Base-by-base conservation (phyloP, 192 early-diverging fungal species). In the Funneliformis mosseae region DNA sequence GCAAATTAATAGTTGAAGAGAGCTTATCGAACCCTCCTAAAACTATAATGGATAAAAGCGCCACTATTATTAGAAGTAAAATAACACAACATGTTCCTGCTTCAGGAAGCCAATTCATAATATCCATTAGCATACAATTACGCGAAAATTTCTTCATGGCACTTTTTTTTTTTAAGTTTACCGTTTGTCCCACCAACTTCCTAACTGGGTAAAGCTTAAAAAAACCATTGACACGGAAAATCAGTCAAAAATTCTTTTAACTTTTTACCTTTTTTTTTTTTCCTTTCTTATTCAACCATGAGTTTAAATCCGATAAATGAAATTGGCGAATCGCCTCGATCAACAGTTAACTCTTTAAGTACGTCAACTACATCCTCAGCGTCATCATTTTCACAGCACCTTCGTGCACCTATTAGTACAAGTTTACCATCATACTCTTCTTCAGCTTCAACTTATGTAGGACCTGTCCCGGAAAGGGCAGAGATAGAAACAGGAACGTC, bases 331-430 rank as follows among this genome's bases (percentile, higher is more conserved):
- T 78, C 77, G 21, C 66, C 66, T 4, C 50, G 59, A 38, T 78
- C 77, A 64, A 48, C 73, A 55, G 10, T 48, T 50, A 74, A 74
- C 55, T 74, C 73, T 55, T 38, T 74, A 50, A 78, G 77, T 42
- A 78, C 77, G 12, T 78, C 77, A 21, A 67, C 77, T 21, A 78
- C 50, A 16, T 78, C 77, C 1, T 78, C 77, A n/a, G 46, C 62
- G 16, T 27, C 77, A 12, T 78, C 77, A 25, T 41, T 77, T 9
- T 76, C 74, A 12, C 39, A 67, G 5, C 42, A 27, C 18, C 42
- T 23, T 38, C 77, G 67, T 38, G 33, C 77, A 39, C 55, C 77
- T 46, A 46, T 78, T 33, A 78, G 77, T 39, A 78, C 39, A 38
- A 78, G 77, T 69, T 62, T 78, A 25, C 66, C 77, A 23, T 41